A percentile compares a stretch with the other conserved stretches of the same genome.
phyloP scores from a whole-genome alignment of 768 basidiomycete species.

The Kwoniella europaea region DNA sequence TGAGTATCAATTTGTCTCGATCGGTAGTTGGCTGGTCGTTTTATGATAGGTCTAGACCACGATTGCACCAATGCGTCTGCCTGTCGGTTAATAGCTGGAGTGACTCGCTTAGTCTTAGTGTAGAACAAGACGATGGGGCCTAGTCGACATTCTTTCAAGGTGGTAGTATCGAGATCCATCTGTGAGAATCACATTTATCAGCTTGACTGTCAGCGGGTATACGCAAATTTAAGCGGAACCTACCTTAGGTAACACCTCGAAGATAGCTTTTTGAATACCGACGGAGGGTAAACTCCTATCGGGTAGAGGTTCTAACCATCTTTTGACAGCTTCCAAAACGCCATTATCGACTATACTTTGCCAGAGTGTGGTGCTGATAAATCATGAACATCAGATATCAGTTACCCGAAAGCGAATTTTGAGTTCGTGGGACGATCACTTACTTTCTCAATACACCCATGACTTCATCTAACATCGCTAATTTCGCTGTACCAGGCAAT shows the following conservation, averaged over 20 bases:
- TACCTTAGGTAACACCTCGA: constrained; percentile 73
- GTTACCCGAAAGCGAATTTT: no score
- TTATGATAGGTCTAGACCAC: constrained; percentile 56
- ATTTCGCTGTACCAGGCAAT: constrained; percentile 80
- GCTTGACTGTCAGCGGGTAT: no score
- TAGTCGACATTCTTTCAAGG: constrained; percentile 87
- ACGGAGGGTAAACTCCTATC: constrained; percentile 91
- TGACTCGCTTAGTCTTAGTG: constrained; percentile 90
- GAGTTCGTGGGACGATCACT: constrained; percentile 45
- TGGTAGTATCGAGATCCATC: constrained; percentile 89
- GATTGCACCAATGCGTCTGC: constrained; percentile 78
- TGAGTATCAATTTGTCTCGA: constrained; percentile 26
- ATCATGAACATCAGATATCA: not conserved
- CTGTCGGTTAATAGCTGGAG: constrained; percentile 75
- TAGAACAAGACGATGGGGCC: constrained; percentile 93
- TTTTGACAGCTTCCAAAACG: constrained; percentile 81
- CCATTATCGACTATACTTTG: constrained; percentile 90
- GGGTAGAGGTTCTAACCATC: constrained; percentile 93
- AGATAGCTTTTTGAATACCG: constrained; percentile 92
- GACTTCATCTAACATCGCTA: constrained; percentile 82
- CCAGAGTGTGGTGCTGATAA: constrained; percentile 74
- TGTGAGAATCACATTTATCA: constrained; percentile 23
- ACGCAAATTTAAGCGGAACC: constrained; percentile 8
- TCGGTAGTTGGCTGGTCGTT: constrained; percentile 40
- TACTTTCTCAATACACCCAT: constrained; percentile 93